Evolutionary conservation across 2,329 filamentous ascomycete genomes (phyloP), one percentile per base, ranked within the genome.

Genomic region (Fusarium redolens): DNA sequence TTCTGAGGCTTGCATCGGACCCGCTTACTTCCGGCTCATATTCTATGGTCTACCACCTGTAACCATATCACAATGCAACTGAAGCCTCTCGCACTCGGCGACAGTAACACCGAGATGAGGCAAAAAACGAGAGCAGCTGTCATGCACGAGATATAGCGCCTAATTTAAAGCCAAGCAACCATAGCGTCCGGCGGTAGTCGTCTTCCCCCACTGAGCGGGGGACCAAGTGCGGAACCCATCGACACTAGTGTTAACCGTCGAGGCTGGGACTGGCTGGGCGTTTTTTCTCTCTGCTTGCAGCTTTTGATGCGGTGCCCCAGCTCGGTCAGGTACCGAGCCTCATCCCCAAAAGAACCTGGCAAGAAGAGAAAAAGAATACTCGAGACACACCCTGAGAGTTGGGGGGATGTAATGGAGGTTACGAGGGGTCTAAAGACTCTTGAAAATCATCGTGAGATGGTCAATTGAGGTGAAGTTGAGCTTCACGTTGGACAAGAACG

Each of bases 321-420:
- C 69, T 77, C 75, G 75, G 75, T 77, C 75, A 77, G 63, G 67
- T 76, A 73, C 75, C 75, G 75, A 77, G 69, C 61, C 55, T 69
- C 59, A 64, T 55, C 48, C 41, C 52, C 56, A 63, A 71, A 65
- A 71, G 58, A 57, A 62, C 70, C 70, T 38, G 70, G 70, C 44
- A 73, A 51, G 41, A 69, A 48, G 70, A 68, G 56, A 58, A 41
- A n/a, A 22, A 45, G 41, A 57, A 59, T 65, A 71, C 71, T 73
- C 67, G 67, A 61, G 71, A 68, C 71, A 72, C 71, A 55, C 71
- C 71, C 71, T 68, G n/a, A 69, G 30, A 28, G 52, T 50, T 66
- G 63, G 68, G 56, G 63, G 64, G 60, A 65, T 20, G 47, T 22
- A 43, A 61, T 57, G 37, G 59, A 63, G 54, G 44, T 52, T 52